Evolutionary conservation across 163 green algal genomes (phyloP).

Genomic region (Chlamydomonas reinhardtii): DNA sequence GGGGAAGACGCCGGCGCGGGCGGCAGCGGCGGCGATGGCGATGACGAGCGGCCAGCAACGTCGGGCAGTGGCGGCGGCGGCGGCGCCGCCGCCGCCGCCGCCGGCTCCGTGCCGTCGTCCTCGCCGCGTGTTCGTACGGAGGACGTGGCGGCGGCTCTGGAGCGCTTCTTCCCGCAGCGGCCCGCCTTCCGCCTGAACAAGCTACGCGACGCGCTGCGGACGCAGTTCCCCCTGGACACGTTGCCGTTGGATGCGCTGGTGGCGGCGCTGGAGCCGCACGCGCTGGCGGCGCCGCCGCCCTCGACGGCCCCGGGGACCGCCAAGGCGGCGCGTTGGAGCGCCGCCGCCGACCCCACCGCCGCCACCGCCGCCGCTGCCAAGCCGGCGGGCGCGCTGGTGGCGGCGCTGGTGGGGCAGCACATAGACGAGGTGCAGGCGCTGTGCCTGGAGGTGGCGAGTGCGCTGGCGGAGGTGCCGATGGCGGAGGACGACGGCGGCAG

Average conservation of each 20-base stretch:
- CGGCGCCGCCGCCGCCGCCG: not conserved
- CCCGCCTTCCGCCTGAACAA: conserved; percentile 42
- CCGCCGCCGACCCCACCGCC: not conserved
- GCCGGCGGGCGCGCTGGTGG: not conserved
- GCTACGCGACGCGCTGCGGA: conserved; percentile 22
- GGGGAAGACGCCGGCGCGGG: not conserved
- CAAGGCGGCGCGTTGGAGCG: not conserved
- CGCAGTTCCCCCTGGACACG: conserved; percentile 15
- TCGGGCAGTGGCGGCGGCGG: not conserved
- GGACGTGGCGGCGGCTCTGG: conserved; percentile 27
- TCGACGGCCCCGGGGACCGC: not conserved
- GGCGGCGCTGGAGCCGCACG: conserved; percentile 19
- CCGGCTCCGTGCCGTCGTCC: not conserved
- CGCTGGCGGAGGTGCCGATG: conserved; percentile 7
- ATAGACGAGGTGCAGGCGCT: conserved; percentile 41
- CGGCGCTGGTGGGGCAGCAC: conserved; percentile 30
- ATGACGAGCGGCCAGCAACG: not conserved
- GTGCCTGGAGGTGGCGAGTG: conserved; percentile 38
- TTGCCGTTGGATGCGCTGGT: conserved; percentile 3
- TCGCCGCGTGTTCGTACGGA: not conserved
- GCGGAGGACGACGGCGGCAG: not conserved
- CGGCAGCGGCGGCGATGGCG: not conserved
- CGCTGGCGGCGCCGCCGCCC: conserved; percentile 3
- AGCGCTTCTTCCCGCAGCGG: conserved; percentile 38
- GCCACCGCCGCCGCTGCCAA: not conserved